These are phyloP conservation scores for Dimargaris xerosporica DNA, from an alignment of 192 early-diverging fungal species.

Conservation along the genomic window DNA sequence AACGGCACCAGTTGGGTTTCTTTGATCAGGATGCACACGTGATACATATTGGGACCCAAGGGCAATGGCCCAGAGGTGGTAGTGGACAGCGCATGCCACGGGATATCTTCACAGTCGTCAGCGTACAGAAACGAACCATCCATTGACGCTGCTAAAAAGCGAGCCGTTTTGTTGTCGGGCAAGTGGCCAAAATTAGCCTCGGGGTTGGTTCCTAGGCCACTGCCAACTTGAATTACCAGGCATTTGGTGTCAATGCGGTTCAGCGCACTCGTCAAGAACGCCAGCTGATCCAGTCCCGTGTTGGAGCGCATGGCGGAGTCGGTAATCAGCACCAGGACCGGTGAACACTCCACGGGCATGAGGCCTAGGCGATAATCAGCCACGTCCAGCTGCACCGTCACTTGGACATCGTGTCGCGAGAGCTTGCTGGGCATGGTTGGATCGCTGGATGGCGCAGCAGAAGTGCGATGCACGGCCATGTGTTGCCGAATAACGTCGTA, in stretches of 20 bases:
- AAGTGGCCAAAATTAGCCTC: constrained; percentile 59
- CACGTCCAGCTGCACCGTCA: constrained; percentile 18
- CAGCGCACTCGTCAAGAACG: constrained; percentile 26
- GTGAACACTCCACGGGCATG: constrained; percentile 30
- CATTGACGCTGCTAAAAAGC: constrained; percentile 49
- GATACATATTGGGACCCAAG: constrained; percentile 25
- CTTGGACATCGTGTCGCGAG: background rate
- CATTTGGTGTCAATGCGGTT: constrained; percentile 42
- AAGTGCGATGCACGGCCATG: background rate
- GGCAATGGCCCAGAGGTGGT: constrained; percentile 15
- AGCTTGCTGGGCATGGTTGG: background rate
- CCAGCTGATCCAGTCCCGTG: constrained; percentile 39
- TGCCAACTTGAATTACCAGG: constrained; percentile 59
- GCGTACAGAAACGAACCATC: constrained; percentile 55
- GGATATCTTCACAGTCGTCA: constrained; percentile 35
- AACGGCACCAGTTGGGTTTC: constrained; percentile 25
- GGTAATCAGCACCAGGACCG: constrained; percentile 42
- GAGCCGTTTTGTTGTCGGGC: constrained; percentile 56
- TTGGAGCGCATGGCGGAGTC: constrained; percentile 67
- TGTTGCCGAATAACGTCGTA: background rate
- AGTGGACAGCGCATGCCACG: constrained; percentile 2
- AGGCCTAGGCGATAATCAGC: constrained; percentile 30
- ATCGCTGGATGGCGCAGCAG: background rate
- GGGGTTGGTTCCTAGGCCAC: constrained; percentile 41
- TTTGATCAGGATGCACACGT: constrained; percentile 26